Conservation (phyloP, 257 asterid species). For the Solanum paucissectum region DNA sequence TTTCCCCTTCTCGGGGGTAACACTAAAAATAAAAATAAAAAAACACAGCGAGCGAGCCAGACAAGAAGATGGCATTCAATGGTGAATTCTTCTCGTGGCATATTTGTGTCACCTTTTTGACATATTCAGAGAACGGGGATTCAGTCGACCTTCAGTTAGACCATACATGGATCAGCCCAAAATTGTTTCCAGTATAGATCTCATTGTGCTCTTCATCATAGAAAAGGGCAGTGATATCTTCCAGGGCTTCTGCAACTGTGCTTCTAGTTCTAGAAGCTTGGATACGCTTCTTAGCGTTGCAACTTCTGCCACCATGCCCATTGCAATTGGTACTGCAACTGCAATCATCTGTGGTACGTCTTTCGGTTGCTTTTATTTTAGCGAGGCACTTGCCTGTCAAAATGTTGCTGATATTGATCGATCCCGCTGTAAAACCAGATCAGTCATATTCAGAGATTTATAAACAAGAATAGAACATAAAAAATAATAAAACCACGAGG, state of each 20-base stretch:
- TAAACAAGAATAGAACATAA: background rate
- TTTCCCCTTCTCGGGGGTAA: background rate
- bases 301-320: constrained; percentile 35
- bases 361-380: constrained; percentile 64
- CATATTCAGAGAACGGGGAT: background rate
- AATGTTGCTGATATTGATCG: constrained; percentile 90
- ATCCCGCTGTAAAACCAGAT: constrained; percentile 58
- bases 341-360: constrained; percentile 42
- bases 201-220: constrained; percentile 98
- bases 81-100: background rate
- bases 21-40: background rate
- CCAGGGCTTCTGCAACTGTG: constrained; percentile 81
- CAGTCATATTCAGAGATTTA: background rate
- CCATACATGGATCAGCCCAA: constrained; percentile 92
- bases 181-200: constrained; percentile 83
- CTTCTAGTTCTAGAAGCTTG: constrained; percentile 48
- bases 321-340: constrained; percentile 38
- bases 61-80: background rate
- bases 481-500: background rate
- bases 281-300: constrained; percentile 48
- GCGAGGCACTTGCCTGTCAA: constrained; percentile 95
- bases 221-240: constrained; percentile 91
- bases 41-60: background rate
- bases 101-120: background rate
- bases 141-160: constrained; percentile 41